These are phyloP conservation scores for Dictyostelium citrinum DNA, from an alignment of 78 protist genomes.

Conservation along the genomic window DNA sequence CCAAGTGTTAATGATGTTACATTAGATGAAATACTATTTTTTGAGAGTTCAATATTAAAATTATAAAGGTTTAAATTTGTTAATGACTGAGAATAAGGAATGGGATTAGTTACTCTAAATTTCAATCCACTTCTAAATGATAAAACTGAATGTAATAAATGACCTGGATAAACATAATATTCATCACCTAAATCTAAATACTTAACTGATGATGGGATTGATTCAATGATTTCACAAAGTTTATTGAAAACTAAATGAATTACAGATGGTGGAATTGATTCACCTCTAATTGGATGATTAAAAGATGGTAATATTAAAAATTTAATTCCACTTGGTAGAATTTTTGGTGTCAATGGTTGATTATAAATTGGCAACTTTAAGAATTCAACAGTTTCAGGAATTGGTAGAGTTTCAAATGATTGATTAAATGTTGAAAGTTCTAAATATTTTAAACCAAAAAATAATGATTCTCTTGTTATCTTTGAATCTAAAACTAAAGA, in stretches of 20 bases:
- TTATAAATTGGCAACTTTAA: not conserved
- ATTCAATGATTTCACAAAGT: not conserved
- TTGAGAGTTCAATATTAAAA: not conserved
- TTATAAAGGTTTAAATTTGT: not conserved
- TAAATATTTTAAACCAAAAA: not conserved
- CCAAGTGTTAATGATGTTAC: not conserved
- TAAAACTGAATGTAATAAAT: not conserved
- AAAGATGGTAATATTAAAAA: not conserved
- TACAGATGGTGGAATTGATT: not conserved
- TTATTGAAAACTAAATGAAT: not conserved
- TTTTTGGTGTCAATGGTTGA: not conserved
- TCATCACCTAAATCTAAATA: not conserved
- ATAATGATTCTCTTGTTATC: not conserved
- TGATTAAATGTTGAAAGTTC: not conserved
- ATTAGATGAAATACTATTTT: not conserved
- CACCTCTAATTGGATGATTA: not conserved
- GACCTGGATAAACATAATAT: not conserved
- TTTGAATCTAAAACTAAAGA: not conserved
- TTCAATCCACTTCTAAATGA: not conserved
- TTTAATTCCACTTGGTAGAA: not conserved
- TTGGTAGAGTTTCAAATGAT: not conserved
- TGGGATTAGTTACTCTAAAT: not conserved
- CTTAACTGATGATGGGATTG: not conserved
- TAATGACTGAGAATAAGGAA: not conserved
- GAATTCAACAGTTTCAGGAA: not conserved